Percentiles rank a stretch among this genome's conserved stretches.
phyloP scores from a whole-genome alignment of 495 filamentous ascomycete genomes.

The Podospora sp. region DNA sequence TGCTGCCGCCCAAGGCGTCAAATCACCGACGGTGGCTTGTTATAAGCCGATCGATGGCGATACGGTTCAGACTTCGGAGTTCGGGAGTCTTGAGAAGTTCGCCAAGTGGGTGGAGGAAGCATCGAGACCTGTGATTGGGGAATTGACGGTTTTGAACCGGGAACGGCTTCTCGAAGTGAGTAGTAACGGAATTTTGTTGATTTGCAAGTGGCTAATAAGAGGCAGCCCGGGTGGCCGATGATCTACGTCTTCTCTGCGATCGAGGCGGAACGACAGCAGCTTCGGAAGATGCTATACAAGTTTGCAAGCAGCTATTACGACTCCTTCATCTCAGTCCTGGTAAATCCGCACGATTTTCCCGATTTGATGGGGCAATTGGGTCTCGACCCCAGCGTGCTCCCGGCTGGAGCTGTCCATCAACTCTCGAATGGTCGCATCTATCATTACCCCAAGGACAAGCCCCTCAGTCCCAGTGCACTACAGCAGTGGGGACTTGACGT shows the following conservation, averaged over 20 bases:
- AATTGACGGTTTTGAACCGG: slow-evolving; percentile 43
- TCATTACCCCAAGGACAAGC: slow-evolving; percentile 33
- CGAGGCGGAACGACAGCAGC: slow-evolving; percentile 29
- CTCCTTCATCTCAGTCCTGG: slow-evolving; percentile 41
- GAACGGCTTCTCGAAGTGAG: slow-evolving; percentile 42
- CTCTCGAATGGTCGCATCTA: slow-evolving; percentile 41
- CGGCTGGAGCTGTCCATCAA: slow-evolving; percentile 41
- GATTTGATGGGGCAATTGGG: slow-evolving; percentile 40
- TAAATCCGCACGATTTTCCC: slow-evolving; percentile 48
- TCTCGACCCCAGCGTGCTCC: slow-evolving; percentile 30
- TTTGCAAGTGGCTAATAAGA: slow-evolving; percentile 1
- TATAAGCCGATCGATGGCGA: slow-evolving; percentile 41
- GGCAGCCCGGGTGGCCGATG: slow-evolving; percentile 43
- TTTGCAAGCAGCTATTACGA: slow-evolving; percentile 45
- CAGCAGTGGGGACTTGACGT: slow-evolving; percentile 40
- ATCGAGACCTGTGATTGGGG: slow-evolving; percentile 39
- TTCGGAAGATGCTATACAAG: slow-evolving; percentile 37
- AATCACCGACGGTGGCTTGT: slow-evolving; percentile 37
- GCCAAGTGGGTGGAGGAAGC: slow-evolving; percentile 36
- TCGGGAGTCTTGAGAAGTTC: slow-evolving; percentile 31
- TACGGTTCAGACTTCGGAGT: slow-evolving; percentile 27
- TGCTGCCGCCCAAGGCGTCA: slow-evolving; percentile 19
- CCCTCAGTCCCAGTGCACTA: slow-evolving; percentile 27
- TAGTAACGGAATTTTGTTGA: not conserved
- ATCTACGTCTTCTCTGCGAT: slow-evolving; percentile 46